Evolutionary conservation across 2,329 filamentous ascomycete genomes (phyloP), one percentile per base, ranked within the genome.

Genomic region (Fusarium transvaalense): DNA sequence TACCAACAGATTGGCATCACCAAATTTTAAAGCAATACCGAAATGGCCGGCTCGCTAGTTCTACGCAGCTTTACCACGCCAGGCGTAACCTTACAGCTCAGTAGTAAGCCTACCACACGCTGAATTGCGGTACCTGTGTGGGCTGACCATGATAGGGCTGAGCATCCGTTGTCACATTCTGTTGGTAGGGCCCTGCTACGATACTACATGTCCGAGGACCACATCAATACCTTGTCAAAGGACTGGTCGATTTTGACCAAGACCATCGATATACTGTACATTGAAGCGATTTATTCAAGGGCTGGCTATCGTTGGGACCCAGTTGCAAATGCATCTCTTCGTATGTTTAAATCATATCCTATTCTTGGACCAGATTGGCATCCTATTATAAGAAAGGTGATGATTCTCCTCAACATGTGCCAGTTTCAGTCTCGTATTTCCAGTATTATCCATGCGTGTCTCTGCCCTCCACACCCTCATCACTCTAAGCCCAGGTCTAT

Each of bases 71-170:
- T 25, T 32, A 9, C 5, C 17, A 10, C 31, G 9, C 17, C 31
- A 34, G 23, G n/a, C 10, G 32, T 29, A 10, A 6, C 6, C 1
- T 5, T 23, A 7, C 15, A 34, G 45, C 31, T 34, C 15, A 13
- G 10, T 34, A 39, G 35, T 51, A 14, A 21, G 47, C 34, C 13
- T 19, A 12, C 9, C 14, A 42, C 39, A 42, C 15, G 3, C 9
- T 12, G 10, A 6, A 7, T 12, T 4, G 3, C 12, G n/a, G 13
- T 19, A 6, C 10, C 21, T n/a, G 23, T 21, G 6, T 23, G 23
- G 47, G n/a, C 47, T 51, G n/a, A 21, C 47, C 6, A 38, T 21
- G 34, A 39, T 51, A 51, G 34, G 34, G 47, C 47, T 51, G 47
- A 39, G 19, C 19, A 10, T 3, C 23, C 10, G 23, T 34, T 39